Evolutionary conservation across 2,329 filamentous ascomycete genomes (phyloP).

Genomic region (Sordariomycetes sp.): DNA sequence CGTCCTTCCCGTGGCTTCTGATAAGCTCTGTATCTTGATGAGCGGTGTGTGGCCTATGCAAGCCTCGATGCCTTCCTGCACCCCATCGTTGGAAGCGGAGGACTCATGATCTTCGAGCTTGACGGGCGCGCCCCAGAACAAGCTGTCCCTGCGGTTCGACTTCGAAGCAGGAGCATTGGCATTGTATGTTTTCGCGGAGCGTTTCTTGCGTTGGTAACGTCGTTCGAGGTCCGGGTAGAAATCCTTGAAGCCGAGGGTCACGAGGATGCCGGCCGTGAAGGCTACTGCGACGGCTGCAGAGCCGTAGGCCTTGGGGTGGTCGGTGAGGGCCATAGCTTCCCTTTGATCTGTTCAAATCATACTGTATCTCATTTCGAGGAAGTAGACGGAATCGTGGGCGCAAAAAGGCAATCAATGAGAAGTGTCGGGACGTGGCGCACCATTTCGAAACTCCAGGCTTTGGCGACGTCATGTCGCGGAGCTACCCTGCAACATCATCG

Average conservation of each 20-base stretch:
- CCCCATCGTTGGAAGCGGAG: constrained; percentile 44
- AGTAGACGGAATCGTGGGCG: too few relatives aligned
- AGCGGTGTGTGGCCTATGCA: constrained; percentile 92
- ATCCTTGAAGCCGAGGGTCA: constrained; percentile 73
- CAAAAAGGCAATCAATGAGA: too few relatives aligned
- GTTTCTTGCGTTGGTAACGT: constrained; percentile 43
- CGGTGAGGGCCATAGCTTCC: constrained; percentile 54
- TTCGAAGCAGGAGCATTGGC: constrained; percentile 4
- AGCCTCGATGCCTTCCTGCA: constrained; percentile 81
- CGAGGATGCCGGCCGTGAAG: constrained; percentile 67
- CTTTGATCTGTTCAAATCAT: too few relatives aligned
- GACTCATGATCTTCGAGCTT: constrained; percentile 47
- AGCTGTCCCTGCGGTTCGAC: constrained; percentile 16
- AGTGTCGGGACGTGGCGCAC: too few relatives aligned
- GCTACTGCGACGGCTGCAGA: constrained; percentile 59
- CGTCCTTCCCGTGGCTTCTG: constrained; percentile 74
- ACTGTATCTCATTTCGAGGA: too few relatives aligned
- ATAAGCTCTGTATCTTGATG: constrained; percentile 76
- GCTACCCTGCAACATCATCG: too few relatives aligned
- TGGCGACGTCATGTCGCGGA: too few relatives aligned
- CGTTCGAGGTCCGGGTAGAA: constrained; percentile 66
- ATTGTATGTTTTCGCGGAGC: constrained; percentile 9
- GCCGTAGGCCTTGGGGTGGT: constrained; percentile 54
- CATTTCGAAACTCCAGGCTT: too few relatives aligned
- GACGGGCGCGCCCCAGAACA: constrained; percentile 38